Evolutionary conservation across 2,329 filamentous ascomycete genomes (phyloP).

Genomic region (Fusarium verticillioides): DNA sequence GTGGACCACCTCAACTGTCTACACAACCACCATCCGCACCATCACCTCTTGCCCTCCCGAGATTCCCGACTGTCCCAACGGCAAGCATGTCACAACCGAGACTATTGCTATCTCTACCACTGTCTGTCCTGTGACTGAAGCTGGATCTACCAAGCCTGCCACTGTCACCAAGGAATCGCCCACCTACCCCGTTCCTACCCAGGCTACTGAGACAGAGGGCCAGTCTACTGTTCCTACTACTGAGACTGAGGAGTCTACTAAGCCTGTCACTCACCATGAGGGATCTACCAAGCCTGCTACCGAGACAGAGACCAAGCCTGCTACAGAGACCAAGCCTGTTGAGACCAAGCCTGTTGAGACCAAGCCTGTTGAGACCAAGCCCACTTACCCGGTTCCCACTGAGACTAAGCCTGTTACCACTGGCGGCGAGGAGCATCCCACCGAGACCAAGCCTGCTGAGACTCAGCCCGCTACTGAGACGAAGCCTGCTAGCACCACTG

Average conservation of each 20-base stretch:
- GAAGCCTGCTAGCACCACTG: not conserved
- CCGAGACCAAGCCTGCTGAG: not conserved
- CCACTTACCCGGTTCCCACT: not conserved
- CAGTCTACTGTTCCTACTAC: not conserved
- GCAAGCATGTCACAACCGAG: constrained; percentile 32
- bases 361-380: not conserved
- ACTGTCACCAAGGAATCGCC: constrained; percentile 2
- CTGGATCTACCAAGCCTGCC: not conserved
- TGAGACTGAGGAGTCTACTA: not conserved
- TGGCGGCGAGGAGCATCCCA: not conserved
- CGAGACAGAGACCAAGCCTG: constrained; percentile 9
- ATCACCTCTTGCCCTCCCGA: constrained; percentile 35
- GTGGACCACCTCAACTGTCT: constrained; percentile 31
- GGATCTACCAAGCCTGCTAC: constrained; percentile 15
- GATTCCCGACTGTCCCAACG: constrained; percentile 32
- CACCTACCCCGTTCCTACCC: constrained; percentile 2
- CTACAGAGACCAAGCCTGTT: not conserved
- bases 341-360: too few relatives aligned
- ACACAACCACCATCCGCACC: constrained; percentile 39
- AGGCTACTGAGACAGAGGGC: constrained; percentile 6
- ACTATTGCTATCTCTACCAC: constrained; percentile 41
- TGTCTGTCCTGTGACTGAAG: constrained; percentile 36
- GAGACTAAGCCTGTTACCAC: not conserved
- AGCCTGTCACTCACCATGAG: constrained; percentile 4
- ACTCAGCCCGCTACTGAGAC: not conserved